Conservation (phyloP, 192 early-diverging fungal genomes). For the Coemansia erecta region DNA sequence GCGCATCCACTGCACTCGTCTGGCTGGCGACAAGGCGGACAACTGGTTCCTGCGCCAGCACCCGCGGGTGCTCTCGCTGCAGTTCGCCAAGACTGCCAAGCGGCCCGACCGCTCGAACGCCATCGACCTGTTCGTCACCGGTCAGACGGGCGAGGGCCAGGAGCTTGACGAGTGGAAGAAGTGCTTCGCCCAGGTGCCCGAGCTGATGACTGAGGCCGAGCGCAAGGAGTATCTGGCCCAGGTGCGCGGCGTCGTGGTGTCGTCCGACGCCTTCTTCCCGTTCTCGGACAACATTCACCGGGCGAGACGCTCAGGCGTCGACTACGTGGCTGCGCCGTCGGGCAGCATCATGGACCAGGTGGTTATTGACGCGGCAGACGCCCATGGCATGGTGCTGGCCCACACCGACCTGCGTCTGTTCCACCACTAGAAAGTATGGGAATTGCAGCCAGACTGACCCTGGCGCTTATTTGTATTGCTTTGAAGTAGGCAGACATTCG, state of each 20-base stretch:
- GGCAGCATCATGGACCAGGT: slow-evolving; percentile 87
- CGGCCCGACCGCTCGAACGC: slow-evolving; percentile 96
- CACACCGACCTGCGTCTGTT: slow-evolving; percentile 92
- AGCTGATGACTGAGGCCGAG: slow-evolving; percentile 73
- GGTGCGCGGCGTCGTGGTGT: slow-evolving; percentile 74
- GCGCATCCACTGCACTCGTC: slow-evolving; percentile 96
- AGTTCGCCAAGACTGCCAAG: slow-evolving; percentile 85
- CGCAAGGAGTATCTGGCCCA: slow-evolving; percentile 70
- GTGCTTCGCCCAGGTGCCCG: slow-evolving; percentile 79
- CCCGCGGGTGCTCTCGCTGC: slow-evolving; percentile 85
- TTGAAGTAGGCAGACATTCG: no score
- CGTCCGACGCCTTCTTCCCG: slow-evolving; percentile 99
- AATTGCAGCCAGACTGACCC: no score
- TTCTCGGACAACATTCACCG: slow-evolving; percentile 95
- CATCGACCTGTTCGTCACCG: slow-evolving; percentile 91
- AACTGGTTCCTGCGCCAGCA: slow-evolving; percentile 99
- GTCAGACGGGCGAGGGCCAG: slow-evolving; percentile 74
- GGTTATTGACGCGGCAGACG: slow-evolving; percentile 80
- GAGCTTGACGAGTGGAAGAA: slow-evolving; percentile 75
- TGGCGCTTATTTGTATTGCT: no score
- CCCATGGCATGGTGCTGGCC: slow-evolving; percentile 75
- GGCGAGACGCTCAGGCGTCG: slow-evolving; percentile 79
- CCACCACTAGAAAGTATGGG: slow-evolving; percentile 78
- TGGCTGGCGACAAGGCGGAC: slow-evolving; percentile 99
- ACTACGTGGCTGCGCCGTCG: slow-evolving; percentile 85